Conservation (phyloP, 2,329 filamentous ascomycete genomes). For the Aspergillus viridinutans region DNA sequence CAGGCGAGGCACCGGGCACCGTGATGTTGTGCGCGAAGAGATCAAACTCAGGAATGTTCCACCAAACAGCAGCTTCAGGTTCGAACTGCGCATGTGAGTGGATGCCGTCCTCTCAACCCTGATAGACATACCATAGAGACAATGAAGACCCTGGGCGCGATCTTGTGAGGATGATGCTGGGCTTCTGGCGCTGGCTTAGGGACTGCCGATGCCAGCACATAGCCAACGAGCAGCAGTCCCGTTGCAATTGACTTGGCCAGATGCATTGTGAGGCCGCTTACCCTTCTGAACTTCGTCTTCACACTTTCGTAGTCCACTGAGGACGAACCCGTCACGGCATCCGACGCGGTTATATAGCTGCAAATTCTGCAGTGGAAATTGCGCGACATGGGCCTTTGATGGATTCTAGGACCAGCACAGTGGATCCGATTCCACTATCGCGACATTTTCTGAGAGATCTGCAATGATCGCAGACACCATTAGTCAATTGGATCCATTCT, state of each 20-base stretch:
- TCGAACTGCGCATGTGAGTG: constrained; percentile 47
- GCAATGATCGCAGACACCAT: neutral
- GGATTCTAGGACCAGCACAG: neutral
- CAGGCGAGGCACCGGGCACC: constrained; percentile 59
- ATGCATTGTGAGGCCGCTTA: constrained; percentile 6
- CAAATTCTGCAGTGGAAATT: neutral
- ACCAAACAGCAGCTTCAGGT: constrained; percentile 61
- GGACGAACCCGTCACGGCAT: neutral
- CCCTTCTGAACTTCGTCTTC: neutral
- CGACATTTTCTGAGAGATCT: neutral
- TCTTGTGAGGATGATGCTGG: constrained; percentile 12
- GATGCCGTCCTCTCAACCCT: neutral
- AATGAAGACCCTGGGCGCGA: constrained; percentile 41
- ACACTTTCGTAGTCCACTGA: neutral
- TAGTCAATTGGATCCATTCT: neutral
- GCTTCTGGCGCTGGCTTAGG: neutral
- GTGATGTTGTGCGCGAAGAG: constrained; percentile 56
- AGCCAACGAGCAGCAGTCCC: constrained; percentile 12
- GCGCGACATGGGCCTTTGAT: neutral
- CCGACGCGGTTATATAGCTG: neutral
- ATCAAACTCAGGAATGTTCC: constrained; percentile 52
- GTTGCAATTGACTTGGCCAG: constrained; percentile 11
- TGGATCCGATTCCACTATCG: neutral
- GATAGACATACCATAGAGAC: constrained; percentile 35
- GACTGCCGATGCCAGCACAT: constrained; percentile 7